Percentiles rank a stretch among this genome's conserved stretches.
These are phyloP conservation scores for Pseudocercospora vitis DNA, from an alignment of 2,329 filamentous ascomycete genomes.

Conservation along the genomic window DNA sequence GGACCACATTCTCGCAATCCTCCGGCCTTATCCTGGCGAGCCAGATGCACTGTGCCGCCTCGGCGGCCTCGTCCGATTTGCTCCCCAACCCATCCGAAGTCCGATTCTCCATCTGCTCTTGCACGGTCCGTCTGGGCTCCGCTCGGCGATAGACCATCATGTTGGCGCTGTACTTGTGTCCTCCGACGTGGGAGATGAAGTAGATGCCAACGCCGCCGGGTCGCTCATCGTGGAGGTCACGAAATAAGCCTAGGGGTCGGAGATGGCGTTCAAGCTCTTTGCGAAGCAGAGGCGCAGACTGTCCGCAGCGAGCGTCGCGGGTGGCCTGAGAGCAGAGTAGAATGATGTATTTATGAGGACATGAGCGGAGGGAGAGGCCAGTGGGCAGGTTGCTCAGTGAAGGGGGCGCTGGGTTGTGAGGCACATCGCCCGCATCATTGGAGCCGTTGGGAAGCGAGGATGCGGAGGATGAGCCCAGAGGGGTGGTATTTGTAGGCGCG, in stretches of 20 bases:
- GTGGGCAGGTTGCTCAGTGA: conserved; percentile 30
- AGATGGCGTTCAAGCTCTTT: conserved; percentile 88
- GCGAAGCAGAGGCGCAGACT: conserved; percentile 84
- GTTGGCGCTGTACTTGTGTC: conserved; percentile 95
- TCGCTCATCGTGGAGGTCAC: conserved; percentile 83
- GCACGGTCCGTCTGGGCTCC: conserved; percentile 32
- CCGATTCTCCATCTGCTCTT: conserved; percentile 28
- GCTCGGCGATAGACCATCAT: conserved; percentile 81
- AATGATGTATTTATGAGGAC: conserved; percentile 81
- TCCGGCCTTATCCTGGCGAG: conserved; percentile 79
- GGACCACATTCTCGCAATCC: conserved; percentile 89
- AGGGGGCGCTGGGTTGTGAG: conserved; percentile 18
- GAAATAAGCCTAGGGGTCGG: conserved; percentile 76
- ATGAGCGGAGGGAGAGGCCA: conserved; percentile 60
- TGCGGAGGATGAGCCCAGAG: conserved; percentile 50
- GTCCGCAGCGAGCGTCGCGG: conserved; percentile 91
- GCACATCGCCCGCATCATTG: conserved; percentile 16
- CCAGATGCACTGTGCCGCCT: conserved; percentile 88
- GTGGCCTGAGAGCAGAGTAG: conserved; percentile 92
- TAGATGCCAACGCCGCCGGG: conserved; percentile 93
- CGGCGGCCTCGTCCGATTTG: conserved; percentile 44
- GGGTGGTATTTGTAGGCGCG: conserved; percentile 71
- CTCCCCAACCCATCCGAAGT: conserved; percentile 39
- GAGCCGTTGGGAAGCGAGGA: conserved; percentile 11
- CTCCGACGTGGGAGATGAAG: conserved; percentile 94